phyloP scores from a whole-genome alignment of 1,284 basidiomycete species.

The Retiboletus flavoniger region DNA sequence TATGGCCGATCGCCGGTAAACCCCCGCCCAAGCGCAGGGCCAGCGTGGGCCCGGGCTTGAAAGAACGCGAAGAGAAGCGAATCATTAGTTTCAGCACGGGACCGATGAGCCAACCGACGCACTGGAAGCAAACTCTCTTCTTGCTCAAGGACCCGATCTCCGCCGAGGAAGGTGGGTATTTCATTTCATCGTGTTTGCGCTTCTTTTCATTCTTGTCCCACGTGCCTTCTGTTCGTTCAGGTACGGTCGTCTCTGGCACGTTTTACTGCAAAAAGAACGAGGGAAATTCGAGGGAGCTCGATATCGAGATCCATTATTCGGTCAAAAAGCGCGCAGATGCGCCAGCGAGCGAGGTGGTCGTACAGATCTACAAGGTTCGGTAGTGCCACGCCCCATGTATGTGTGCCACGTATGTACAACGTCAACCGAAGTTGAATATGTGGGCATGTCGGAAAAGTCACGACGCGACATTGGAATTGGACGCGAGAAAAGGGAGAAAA shows the following conservation, averaged over 20 bases:
- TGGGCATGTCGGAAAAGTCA: background rate
- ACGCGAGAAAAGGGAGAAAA: background rate
- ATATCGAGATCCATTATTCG: slow-evolving; percentile 89
- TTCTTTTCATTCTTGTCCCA: background rate
- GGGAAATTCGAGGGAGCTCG: slow-evolving; percentile 85
- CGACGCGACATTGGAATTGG: background rate
- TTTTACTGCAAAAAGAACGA: slow-evolving; percentile 83
- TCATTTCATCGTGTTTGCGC: accelerated
- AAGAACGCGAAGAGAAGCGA: slow-evolving; percentile 46
- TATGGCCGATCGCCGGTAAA: slow-evolving; percentile 71
- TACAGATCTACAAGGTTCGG: slow-evolving; percentile 81
- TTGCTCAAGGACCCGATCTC: slow-evolving; percentile 78
- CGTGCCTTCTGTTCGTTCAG: slow-evolving; percentile 37
- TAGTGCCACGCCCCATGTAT: slow-evolving; percentile 47
- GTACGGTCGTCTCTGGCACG: slow-evolving; percentile 73
- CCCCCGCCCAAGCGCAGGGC: slow-evolving; percentile 52
- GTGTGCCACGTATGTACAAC: background rate
- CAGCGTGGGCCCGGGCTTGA: slow-evolving; percentile 36
- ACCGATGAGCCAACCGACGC: slow-evolving; percentile 84
- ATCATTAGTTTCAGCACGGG: slow-evolving; percentile 90
- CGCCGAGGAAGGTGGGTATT: slow-evolving; percentile 64
- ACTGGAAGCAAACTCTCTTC: slow-evolving; percentile 98
- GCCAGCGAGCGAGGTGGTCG: slow-evolving; percentile 43
- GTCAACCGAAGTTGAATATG: background rate
- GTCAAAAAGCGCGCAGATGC: slow-evolving; percentile 41